Evolutionary conservation across 2,329 filamentous ascomycete species (phyloP), one percentile per base, ranked within the genome.

Genomic region (Exophiala oligosperma): DNA sequence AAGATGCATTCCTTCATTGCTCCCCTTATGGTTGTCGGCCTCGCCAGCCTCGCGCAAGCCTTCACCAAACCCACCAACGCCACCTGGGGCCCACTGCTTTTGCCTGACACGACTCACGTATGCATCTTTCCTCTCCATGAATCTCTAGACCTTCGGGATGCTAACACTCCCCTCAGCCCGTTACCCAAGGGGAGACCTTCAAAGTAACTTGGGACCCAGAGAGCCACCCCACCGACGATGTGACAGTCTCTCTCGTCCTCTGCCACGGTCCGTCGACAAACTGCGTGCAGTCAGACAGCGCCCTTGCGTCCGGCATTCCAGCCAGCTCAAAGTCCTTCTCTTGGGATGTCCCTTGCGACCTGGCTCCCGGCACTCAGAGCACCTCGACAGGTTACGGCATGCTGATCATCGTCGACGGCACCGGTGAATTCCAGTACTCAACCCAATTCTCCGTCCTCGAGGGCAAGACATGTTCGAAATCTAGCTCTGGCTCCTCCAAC

Each of bases 41-140:
- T 87, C 66, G 85, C 84, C 37, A 84, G 85, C 11, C 76, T 87
- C 0, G 83, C 97, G 21, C 85, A 92, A 58, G 92, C 76, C 17
- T 67, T 56, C 51, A 67, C 65, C 46, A 50, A 60, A 40, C 65
- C 65, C 4, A 47, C 26, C 6, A 52, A 50, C 17, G 38, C 41
- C 4, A 63, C 64, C 14, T 67, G 59, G 55, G 65, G 65, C 23
- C 47, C 65, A n/a, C 54, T 67, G n/a, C 59, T 67, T 29, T 61
- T 56, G 7, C 65, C 65, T 17, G 62, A 66, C 43, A 37, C 52
- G 41, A 46, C 53, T 28, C 17, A 49, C 32, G 62, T 64, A 56
- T 41, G 44, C 32, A 35, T 35, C 32, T 40, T 40, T 17, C 2
- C 40, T 11, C 40, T 43, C 40, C n/a, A 43, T 57, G 5, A 6